Evolutionary conservation across 1,284 basidiomycete species (phyloP).

Genomic region (Ceratobasidium sp.): DNA sequence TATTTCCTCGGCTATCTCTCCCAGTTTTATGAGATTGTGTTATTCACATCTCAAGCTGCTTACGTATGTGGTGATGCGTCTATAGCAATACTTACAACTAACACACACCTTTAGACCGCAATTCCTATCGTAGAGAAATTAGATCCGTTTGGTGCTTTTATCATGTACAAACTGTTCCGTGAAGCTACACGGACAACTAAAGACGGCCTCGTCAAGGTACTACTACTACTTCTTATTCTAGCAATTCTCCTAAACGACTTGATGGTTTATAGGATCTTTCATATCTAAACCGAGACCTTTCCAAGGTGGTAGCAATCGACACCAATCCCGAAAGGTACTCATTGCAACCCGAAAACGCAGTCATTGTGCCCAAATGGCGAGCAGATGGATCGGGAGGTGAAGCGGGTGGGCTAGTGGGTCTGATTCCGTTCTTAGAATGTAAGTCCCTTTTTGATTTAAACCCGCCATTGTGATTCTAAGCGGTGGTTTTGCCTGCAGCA

Average conservation of each 20-base stretch:
- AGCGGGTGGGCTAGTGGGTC: constrained; percentile 86
- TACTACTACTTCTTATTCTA: constrained; percentile 46
- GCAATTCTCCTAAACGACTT: constrained; percentile 18
- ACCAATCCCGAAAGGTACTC: constrained; percentile 82
- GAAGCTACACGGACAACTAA: constrained; percentile 88
- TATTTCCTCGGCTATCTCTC: constrained; percentile 98
- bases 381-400: constrained; percentile 69
- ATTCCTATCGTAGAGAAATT: constrained; percentile 91
- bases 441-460: constrained; percentile 56
- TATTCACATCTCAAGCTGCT: constrained; percentile 92
- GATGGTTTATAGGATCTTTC: constrained; percentile 77
- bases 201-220: constrained; percentile 85
- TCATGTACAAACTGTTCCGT: constrained; percentile 91
- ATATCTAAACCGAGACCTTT: constrained; percentile 93
- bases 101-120: constrained; percentile 74
- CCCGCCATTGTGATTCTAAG: neutral
- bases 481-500: constrained; percentile 64
- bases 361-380: constrained; percentile 90
- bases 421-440: constrained; percentile 99
- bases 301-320: constrained; percentile 92
- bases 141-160: constrained; percentile 92
- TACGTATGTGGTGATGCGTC: constrained; percentile 73
- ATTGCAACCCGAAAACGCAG: constrained; percentile 91
- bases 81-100: constrained; percentile 11
- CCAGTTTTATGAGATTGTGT: constrained; percentile 97